phyloP scores from a whole-genome alignment of 352 stramenopile genomes.

The Globisporangium camurandrum region DNA sequence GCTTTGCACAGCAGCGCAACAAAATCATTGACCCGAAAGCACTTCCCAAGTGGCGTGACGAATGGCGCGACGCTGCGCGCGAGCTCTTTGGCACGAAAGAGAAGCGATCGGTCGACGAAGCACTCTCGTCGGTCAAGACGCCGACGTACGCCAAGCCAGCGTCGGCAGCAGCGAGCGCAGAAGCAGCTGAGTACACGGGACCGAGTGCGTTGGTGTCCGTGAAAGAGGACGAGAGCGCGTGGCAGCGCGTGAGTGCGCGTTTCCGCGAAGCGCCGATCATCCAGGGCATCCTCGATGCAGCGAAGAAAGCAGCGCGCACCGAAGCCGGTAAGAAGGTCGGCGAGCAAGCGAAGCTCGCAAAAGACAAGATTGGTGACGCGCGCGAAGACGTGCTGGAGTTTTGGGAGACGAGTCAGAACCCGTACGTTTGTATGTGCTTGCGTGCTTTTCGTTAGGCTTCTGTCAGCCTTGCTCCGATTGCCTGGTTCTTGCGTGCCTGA shows the following conservation, averaged over 20 bases:
- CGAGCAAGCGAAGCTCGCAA: slow-evolving; percentile 63
- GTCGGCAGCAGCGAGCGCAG: slow-evolving; percentile 15
- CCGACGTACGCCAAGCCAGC: slow-evolving; percentile 30
- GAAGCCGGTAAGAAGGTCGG: slow-evolving; percentile 70
- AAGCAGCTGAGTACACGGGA: slow-evolving; percentile 62
- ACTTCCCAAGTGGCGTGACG: slow-evolving; percentile 40
- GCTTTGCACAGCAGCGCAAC: slow-evolving; percentile 39
- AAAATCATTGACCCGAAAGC: slow-evolving; percentile 52
- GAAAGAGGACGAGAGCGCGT: slow-evolving; percentile 92
- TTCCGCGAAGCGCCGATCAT: slow-evolving; percentile 95
- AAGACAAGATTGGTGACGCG: slow-evolving; percentile 75
- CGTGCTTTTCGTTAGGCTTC: background rate
- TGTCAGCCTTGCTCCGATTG: background rate
- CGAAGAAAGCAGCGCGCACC: slow-evolving; percentile 69
- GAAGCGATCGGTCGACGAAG: slow-evolving; percentile 69
- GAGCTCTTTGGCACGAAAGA: slow-evolving; percentile 74
- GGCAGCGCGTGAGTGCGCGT: slow-evolving; percentile 91
- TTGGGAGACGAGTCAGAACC: slow-evolving; percentile 99
- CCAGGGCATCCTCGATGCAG: slow-evolving; percentile 78
- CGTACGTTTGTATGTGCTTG: slow-evolving; percentile 50
- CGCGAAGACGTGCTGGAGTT: slow-evolving; percentile 88
- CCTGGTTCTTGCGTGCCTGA: background rate
- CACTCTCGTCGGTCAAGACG: slow-evolving; percentile 57
- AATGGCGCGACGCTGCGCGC: slow-evolving; percentile 65
- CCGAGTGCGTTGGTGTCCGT: slow-evolving; percentile 77